A percentile compares a stretch with the other conserved stretches of the same genome.
These are phyloP conservation scores for Cladophialophora chaetospira DNA, from an alignment of 2,329 filamentous ascomycete genomes.

Conservation along the genomic window DNA sequence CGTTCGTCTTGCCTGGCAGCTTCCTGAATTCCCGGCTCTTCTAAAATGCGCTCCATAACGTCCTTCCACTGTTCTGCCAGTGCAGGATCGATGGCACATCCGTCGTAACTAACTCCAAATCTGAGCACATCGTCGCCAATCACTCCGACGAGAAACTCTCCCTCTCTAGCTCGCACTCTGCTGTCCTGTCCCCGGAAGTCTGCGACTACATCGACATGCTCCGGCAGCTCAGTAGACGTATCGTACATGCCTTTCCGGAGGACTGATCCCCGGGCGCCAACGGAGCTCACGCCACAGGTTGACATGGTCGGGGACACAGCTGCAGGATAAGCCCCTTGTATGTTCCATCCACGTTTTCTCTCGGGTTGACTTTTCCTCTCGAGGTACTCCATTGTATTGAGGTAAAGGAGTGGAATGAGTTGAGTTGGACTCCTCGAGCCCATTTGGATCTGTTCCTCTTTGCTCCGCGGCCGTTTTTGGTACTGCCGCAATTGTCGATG, in stretches of 20 bases:
- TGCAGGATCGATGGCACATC: slow-evolving; percentile 27
- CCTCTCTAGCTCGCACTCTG: slow-evolving; percentile 29
- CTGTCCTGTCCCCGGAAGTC: slow-evolving; percentile 27
- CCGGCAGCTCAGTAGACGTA: not conserved
- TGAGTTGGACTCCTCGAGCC: slow-evolving; percentile 29
- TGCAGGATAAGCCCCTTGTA: slow-evolving; percentile 28
- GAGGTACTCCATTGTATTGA: slow-evolving; percentile 28
- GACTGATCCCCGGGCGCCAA: slow-evolving; percentile 25
- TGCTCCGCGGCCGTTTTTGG: slow-evolving; percentile 26
- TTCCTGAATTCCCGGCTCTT: not conserved
- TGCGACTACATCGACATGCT: slow-evolving; percentile 12
- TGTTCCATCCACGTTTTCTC: slow-evolving; percentile 19
- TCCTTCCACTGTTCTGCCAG: slow-evolving; percentile 28
- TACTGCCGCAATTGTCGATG: slow-evolving; percentile 29
- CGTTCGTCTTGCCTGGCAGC: not conserved
- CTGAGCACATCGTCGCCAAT: slow-evolving; percentile 22
- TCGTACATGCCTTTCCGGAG: slow-evolving; percentile 26
- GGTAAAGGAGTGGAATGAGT: slow-evolving; percentile 27
- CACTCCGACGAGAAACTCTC: slow-evolving; percentile 31
- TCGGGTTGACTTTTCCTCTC: slow-evolving; percentile 9
- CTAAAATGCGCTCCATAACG: slow-evolving; percentile 27
- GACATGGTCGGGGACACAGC: slow-evolving; percentile 6
- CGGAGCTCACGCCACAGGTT: slow-evolving; percentile 32
- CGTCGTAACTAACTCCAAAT: slow-evolving; percentile 28
- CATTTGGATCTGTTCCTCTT: slow-evolving; percentile 21